phyloP scores from a whole-genome alignment of 2,329 filamentous ascomycete genomes.

The Graphilbum sp. region DNA sequence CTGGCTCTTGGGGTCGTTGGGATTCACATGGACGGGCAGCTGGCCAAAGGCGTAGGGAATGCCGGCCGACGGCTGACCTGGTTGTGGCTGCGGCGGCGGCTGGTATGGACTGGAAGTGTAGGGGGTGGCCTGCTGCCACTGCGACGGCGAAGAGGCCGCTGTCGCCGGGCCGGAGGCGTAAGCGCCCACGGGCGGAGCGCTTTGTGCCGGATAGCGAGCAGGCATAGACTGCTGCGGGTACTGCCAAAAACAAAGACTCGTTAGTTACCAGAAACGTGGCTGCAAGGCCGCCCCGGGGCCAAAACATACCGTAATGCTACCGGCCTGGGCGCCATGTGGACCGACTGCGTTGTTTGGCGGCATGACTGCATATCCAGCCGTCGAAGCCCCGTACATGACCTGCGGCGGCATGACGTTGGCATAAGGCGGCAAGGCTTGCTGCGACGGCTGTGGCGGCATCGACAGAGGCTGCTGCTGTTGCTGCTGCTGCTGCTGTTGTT shows the following conservation, averaged over 20 bases:
- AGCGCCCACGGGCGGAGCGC: slow-evolving; percentile 5
- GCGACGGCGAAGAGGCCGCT: neutral
- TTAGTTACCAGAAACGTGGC: neutral
- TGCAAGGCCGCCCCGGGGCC: no score
- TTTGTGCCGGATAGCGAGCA: slow-evolving; percentile 3
- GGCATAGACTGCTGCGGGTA: slow-evolving; percentile 18
- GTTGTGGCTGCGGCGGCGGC: slow-evolving; percentile 11
- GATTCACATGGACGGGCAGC: slow-evolving; percentile 51
- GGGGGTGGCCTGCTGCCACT: slow-evolving; percentile 4
- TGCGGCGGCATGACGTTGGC: slow-evolving; percentile 30
- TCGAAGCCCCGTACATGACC: slow-evolving; percentile 26
- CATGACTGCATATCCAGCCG: slow-evolving; percentile 26
- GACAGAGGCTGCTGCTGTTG: slow-evolving; percentile 2
- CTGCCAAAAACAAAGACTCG: no score
- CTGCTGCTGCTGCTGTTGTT: no score
- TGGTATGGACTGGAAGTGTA: slow-evolving; percentile 16
- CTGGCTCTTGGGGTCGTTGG: slow-evolving; percentile 56
- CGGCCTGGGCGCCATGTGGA: slow-evolving; percentile 19
- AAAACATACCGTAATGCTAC: no score
- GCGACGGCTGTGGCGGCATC: neutral
- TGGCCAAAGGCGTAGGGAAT: slow-evolving; percentile 66
- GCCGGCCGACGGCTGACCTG: slow-evolving; percentile 11
- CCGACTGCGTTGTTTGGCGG: slow-evolving; percentile 14
- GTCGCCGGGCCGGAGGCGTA: slow-evolving; percentile 15
- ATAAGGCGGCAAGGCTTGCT: slow-evolving; percentile 1